Conservation (phyloP, 139 green algal genomes). For the Astrephomene gubernaculifera region DNA sequence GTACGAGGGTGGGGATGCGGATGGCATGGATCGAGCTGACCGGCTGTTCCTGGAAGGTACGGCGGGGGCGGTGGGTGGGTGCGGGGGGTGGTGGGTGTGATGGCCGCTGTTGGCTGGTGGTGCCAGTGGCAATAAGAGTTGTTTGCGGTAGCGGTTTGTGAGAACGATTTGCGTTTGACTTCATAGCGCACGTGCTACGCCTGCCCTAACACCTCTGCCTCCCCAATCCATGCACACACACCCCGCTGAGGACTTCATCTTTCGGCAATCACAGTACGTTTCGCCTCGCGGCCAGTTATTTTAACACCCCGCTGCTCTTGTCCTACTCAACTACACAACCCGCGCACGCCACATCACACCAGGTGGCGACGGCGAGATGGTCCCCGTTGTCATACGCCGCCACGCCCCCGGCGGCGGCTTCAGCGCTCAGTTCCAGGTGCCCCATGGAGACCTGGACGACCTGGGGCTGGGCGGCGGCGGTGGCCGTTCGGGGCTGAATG, state of each 20-base stretch:
- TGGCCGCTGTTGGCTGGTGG: not conserved
- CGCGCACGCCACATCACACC: not conserved
- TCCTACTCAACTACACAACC: too few species aligned
- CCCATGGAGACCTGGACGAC: conserved; percentile 23
- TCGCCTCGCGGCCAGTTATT: too few species aligned
- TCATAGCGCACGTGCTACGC: not conserved
- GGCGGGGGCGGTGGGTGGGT: not conserved
- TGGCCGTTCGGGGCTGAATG: not conserved
- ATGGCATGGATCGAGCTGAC: not conserved
- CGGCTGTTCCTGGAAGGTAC: conserved; percentile 5
- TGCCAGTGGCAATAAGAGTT: not conserved
- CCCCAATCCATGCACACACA: not conserved
- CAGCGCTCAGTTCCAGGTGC: conserved; percentile 11
- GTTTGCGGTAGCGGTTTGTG: too few species aligned
- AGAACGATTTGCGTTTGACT: too few species aligned
- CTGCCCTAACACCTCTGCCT: not conserved
- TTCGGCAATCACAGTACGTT: not conserved
- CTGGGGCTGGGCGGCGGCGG: not conserved
- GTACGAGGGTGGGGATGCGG: conserved; percentile 38
- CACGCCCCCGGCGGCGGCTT: conserved; percentile 6
- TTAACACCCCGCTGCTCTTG: too few species aligned
- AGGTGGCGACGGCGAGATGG: not conserved
- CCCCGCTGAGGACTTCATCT: not conserved
- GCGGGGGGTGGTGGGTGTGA: not conserved
- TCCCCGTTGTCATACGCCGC: not conserved